phyloP scores from a whole-genome alignment of 2,329 filamentous ascomycete genomes.

The Pseudocercospora cruenta region DNA sequence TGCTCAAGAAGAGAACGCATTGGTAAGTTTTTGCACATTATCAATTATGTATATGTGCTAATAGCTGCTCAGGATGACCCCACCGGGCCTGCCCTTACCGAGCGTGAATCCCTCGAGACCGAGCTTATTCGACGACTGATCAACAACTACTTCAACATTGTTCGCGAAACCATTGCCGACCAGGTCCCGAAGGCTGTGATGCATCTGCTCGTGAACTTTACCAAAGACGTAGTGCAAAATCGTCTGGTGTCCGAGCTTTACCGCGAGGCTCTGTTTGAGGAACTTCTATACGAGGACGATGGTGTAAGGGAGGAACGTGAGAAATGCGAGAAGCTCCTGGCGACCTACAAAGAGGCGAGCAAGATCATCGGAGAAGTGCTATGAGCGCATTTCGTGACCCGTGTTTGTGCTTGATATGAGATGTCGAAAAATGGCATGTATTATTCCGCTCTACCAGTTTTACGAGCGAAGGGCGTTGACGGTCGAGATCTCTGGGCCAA shows the following conservation, averaged over 20 bases:
- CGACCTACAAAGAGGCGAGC: conserved; percentile 94
- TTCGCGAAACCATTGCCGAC: conserved; percentile 96
- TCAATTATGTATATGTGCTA: neutral
- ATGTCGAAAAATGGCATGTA: neutral
- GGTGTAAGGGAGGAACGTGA: conserved; percentile 95
- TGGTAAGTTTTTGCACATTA: conserved; percentile 28
- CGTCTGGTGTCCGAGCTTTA: conserved; percentile 93
- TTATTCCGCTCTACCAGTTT: conserved; percentile 5
- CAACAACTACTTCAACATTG: conserved; percentile 98
- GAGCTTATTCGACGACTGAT: conserved; percentile 96
- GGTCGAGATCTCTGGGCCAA: neutral
- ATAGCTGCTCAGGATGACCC: conserved; percentile 33
- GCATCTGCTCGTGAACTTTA: conserved; percentile 97
- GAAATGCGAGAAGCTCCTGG: conserved; percentile 95
- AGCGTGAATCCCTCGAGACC: conserved; percentile 95
- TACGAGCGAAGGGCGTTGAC: neutral
- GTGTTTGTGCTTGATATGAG: neutral
- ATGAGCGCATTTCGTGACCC: conserved; percentile 48
- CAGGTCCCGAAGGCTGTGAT: conserved; percentile 98
- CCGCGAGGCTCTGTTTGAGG: conserved; percentile 88
- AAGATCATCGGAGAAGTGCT: conserved; percentile 98
- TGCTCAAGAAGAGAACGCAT: conserved; percentile 31
- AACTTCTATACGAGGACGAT: conserved; percentile 96
- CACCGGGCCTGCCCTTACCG: conserved; percentile 74
- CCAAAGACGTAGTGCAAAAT: conserved; percentile 97